These are phyloP conservation scores for Amylocystis lapponica DNA, from an alignment of 768 basidiomycete genomes.

Conservation along the genomic window DNA sequence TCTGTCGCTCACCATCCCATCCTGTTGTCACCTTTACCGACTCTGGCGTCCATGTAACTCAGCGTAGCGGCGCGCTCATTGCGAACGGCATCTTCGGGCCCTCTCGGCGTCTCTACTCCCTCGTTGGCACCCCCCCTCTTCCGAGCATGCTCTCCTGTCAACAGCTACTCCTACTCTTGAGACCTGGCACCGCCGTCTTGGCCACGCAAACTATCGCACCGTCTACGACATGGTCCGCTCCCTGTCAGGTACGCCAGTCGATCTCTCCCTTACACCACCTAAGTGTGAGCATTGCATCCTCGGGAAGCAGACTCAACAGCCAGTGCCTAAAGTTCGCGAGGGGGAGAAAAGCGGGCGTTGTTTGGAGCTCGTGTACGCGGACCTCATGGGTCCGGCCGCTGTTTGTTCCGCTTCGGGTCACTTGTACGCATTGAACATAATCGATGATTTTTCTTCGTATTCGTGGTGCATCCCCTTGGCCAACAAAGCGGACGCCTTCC, in stretches of 20 bases:
- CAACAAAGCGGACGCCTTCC: not conserved
- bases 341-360: not conserved
- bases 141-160: not conserved
- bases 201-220: conserved; percentile 17
- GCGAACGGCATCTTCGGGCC: not conserved
- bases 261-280: conserved; percentile 15
- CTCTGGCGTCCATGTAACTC: not conserved
- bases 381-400: too few species aligned
- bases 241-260: conserved; percentile 18
- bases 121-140: not conserved
- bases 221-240: conserved; percentile 12
- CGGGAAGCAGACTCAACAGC: conserved; percentile 32
- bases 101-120: not conserved
- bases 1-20: not conserved
- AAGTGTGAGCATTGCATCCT: conserved; percentile 31
- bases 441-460: not conserved
- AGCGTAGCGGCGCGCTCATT: not conserved
- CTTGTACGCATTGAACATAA: not conserved
- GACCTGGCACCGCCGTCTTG: conserved; percentile 22
- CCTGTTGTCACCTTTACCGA: not conserved
- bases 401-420: not conserved
- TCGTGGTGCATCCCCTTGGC: not conserved
- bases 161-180: conserved; percentile 4
- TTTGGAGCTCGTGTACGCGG: too few species aligned
- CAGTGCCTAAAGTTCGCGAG: conserved; percentile 27